Percentiles rank a stretch among this genome's conserved stretches.
Conservation (phyloP, 768 basidiomycete species). For the Chalciporus chontae region DNA sequence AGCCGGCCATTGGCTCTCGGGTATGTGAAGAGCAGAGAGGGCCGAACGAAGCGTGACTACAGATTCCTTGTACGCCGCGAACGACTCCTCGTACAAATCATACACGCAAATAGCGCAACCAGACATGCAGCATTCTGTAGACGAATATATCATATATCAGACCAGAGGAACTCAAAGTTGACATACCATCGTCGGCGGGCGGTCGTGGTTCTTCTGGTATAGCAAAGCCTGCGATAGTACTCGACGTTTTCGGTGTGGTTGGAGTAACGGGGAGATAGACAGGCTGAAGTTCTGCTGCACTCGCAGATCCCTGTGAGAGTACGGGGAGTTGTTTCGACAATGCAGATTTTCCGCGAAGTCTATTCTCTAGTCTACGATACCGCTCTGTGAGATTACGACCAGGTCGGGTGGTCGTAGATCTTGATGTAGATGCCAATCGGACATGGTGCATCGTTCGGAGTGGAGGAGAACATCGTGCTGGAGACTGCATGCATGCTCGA, state of each 20-base stretch:
- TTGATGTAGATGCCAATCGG: constrained; percentile 8
- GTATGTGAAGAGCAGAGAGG: constrained; percentile 46
- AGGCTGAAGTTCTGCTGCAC: constrained; percentile 1
- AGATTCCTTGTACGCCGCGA: constrained; percentile 57
- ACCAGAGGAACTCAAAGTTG: neutral
- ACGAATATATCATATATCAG: neutral
- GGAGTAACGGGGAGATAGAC: neutral
- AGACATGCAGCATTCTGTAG: constrained; percentile 89
- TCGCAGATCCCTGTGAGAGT: constrained; percentile 11
- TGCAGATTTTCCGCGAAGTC: constrained; percentile 42
- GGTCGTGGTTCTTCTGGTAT: constrained; percentile 61
- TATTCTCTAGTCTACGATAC: constrained; percentile 53
- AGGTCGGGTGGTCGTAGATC: constrained; percentile 24
- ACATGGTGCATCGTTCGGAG: neutral
- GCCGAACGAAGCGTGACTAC: constrained; percentile 47
- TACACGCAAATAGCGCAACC: constrained; percentile 92
- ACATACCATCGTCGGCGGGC: constrained; percentile 65
- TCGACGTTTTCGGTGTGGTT: neutral
- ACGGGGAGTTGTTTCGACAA: constrained; percentile 31
- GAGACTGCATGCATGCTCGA: constrained; percentile 18
- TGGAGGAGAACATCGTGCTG: constrained; percentile 2
- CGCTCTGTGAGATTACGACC: constrained; percentile 61
- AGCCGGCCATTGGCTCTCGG: constrained; percentile 63
- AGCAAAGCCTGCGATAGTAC: constrained; percentile 27
- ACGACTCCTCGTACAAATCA: constrained; percentile 77